phyloP scores from a whole-genome alignment of 176 grass and related monocot species.

The Cenchrus fungigraminus region DNA sequence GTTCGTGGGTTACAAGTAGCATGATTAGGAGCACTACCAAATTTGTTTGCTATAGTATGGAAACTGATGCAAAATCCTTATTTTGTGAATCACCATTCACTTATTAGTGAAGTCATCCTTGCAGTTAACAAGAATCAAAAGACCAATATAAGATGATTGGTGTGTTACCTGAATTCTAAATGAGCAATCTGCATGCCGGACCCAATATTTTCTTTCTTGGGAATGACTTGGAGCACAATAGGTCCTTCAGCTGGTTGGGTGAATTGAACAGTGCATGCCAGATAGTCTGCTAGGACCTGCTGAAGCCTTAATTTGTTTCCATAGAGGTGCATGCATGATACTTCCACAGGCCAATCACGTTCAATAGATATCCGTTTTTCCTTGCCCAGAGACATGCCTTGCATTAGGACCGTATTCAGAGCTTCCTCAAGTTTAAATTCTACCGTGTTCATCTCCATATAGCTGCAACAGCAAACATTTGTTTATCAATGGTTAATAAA shows the following conservation, averaged over 20 bases:
- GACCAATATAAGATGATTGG: not conserved
- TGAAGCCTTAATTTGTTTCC: constrained; percentile 98
- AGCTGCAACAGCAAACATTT: constrained; percentile 54
- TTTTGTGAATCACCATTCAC: not conserved
- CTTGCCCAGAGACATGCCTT: constrained; percentile 79
- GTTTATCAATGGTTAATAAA: constrained; percentile 9
- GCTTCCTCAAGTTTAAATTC: constrained; percentile 85
- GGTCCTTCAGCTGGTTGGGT: constrained; percentile 68
- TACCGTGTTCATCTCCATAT: constrained; percentile 78
- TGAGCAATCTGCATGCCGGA: constrained; percentile 87
- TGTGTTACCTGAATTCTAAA: constrained; percentile 89
- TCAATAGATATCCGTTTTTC: constrained; percentile 68
- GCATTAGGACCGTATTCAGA: constrained; percentile 79
- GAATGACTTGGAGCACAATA: constrained; percentile 74
- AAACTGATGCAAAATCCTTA: not conserved
- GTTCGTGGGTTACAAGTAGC: not conserved
- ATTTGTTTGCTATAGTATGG: constrained; percentile 7
- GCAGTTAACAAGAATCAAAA: constrained; percentile 23
- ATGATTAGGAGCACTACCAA: not conserved
- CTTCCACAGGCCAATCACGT: constrained; percentile 83
- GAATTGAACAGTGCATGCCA: constrained; percentile 82
- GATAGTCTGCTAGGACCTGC: constrained; percentile 84
- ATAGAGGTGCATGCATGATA: constrained; percentile 78
- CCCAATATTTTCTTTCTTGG: constrained; percentile 76
- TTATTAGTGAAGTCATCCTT: constrained; percentile 25